phyloP scores from a whole-genome alignment of 129 eudicot species.

The Erigeron canadensis region DNA sequence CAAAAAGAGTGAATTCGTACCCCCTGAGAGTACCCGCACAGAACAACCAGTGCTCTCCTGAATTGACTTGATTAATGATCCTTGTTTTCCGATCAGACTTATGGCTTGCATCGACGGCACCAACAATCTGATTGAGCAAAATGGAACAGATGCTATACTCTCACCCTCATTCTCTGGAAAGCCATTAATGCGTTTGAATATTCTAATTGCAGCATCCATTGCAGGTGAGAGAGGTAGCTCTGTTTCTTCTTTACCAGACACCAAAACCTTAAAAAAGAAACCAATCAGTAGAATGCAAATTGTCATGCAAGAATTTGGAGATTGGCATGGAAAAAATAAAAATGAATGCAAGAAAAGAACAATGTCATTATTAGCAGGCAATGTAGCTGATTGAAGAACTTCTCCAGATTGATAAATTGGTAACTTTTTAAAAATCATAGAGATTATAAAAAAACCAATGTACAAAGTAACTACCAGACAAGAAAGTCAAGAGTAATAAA shows the following conservation, averaged over 20 bases:
- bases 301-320: background rate
- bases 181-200: slow-evolving; percentile 68
- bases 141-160: slow-evolving; percentile 37
- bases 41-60: slow-evolving; percentile 75
- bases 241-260: slow-evolving; percentile 89
- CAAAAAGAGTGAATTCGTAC: slow-evolving; percentile 32
- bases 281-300: slow-evolving; percentile 10
- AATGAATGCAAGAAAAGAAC: no score
- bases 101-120: slow-evolving; percentile 73
- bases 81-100: slow-evolving; percentile 79
- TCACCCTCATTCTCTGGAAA: slow-evolving; percentile 56
- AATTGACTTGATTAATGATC: slow-evolving; percentile 68
- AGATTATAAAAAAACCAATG: background rate
- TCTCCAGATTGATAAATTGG: no score
- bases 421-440: no score
- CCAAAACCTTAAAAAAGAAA: slow-evolving; percentile 55
- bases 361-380: no score
- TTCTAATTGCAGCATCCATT: slow-evolving; percentile 80
- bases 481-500: background rate
- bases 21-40: slow-evolving; percentile 69
- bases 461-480: background rate
- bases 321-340: background rate
- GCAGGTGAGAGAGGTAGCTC: slow-evolving; percentile 78
- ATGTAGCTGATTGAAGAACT: no score
- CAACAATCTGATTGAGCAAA: slow-evolving; percentile 60